Conservation (phyloP, 129 eudicot genomes). For the Lonicera japonica region DNA sequence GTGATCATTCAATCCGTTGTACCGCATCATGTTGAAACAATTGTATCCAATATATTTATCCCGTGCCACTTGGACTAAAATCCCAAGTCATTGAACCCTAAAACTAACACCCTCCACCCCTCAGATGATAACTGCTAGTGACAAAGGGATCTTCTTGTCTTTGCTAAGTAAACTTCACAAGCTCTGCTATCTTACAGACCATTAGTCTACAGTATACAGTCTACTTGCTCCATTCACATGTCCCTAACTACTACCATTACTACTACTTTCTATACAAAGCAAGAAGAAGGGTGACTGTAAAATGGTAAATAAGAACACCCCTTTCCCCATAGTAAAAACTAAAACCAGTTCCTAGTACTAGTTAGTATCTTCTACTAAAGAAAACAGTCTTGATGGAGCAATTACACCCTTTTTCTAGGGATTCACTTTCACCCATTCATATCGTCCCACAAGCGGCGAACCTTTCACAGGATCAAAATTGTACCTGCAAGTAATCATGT, state of each 20-base stretch:
- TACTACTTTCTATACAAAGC: conserved; percentile 41
- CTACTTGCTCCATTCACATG: conserved; percentile 4
- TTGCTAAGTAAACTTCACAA: conserved; percentile 21
- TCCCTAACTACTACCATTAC: conserved; percentile 13
- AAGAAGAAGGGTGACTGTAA: conserved; percentile 32
- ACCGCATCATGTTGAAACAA: too few species aligned
- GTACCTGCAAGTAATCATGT: conserved; percentile 33
- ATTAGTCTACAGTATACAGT: conserved; percentile 30
- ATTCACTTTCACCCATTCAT: conserved; percentile 50
- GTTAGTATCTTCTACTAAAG: not conserved
- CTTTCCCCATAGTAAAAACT: not conserved
- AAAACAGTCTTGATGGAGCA: conserved; percentile 12
- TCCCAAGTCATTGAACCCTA: too few species aligned
- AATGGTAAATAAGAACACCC: not conserved
- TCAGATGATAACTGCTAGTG: conserved; percentile 45
- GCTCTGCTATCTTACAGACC: conserved; percentile 47
- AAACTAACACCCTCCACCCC: too few species aligned
- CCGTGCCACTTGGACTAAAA: too few species aligned
- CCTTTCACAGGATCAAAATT: conserved; percentile 60
- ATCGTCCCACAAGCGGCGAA: conserved; percentile 53
- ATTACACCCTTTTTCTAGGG: conserved; percentile 11
- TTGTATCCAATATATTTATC: too few species aligned
- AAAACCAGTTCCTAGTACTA: not conserved
- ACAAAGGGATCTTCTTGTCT: conserved; percentile 21
- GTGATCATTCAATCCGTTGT: too few species aligned